phyloP scores from a whole-genome alignment of 2,329 filamentous ascomycete genomes.

The Cryoendolithus antarcticus region DNA sequence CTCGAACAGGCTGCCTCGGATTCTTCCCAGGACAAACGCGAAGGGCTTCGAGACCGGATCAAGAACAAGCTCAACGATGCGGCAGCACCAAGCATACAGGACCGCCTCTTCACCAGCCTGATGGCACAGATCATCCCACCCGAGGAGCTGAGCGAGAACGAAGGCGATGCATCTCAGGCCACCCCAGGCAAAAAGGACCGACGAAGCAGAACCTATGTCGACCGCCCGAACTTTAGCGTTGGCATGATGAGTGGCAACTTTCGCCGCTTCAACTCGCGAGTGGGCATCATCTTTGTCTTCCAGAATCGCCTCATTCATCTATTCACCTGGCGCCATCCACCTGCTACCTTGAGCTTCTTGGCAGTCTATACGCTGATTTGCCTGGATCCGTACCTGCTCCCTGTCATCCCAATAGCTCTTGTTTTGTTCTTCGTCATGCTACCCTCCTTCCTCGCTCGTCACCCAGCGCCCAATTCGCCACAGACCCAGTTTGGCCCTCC shows the following conservation, averaged over 20 bases:
- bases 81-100: constrained; percentile 45
- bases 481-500: constrained; percentile 50
- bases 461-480: constrained; percentile 50
- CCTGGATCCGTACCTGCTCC: constrained; percentile 74
- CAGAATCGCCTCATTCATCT: constrained; percentile 68
- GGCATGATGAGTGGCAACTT: constrained; percentile 93
- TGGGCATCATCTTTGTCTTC: constrained; percentile 89
- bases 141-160: constrained; percentile 39
- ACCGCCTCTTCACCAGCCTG: constrained; percentile 66
- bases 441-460: constrained; percentile 71
- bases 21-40: constrained; percentile 4
- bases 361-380: constrained; percentile 87
- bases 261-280: constrained; percentile 84
- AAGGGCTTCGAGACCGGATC: constrained; percentile 4
- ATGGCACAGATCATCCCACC: constrained; percentile 66
- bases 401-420: constrained; percentile 61
- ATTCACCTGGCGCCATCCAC: constrained; percentile 66
- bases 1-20: constrained; percentile 24
- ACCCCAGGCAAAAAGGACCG: constrained; percentile 30
- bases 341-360: constrained; percentile 82
- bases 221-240: constrained; percentile 75
- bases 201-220: constrained; percentile 41
- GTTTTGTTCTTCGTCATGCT: constrained; percentile 77
- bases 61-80: constrained; percentile 32
- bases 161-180: constrained; percentile 2